A percentile compares a stretch with the other conserved stretches of the same genome.
These are phyloP conservation scores for Lantana camara DNA, from an alignment of 257 asterid genomes.

Conservation along the genomic window DNA sequence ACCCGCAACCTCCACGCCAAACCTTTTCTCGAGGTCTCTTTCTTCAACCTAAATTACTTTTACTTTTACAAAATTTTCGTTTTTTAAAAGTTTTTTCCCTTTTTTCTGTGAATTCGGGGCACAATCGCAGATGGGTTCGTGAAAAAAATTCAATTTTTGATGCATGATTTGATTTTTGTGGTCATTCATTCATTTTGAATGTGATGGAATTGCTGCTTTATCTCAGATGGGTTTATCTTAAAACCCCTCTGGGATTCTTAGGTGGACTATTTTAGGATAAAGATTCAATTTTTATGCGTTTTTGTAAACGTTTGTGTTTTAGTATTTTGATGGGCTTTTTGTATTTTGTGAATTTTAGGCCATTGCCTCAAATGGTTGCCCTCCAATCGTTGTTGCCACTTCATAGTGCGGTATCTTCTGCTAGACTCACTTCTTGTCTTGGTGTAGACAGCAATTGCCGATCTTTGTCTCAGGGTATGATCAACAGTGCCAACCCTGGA, in stretches of 20 bases:
- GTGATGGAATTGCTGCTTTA: neutral
- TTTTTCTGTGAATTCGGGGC: no score
- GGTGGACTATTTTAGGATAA: neutral
- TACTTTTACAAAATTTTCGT: neutral
- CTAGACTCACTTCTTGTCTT: constrained; percentile 85
- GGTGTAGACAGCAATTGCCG: constrained; percentile 72
- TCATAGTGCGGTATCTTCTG: constrained; percentile 75
- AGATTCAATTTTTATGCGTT: neutral
- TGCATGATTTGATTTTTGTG: constrained; percentile 6
- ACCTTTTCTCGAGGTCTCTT: constrained; percentile 36
- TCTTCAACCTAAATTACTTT: neutral
- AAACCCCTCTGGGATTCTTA: neutral
- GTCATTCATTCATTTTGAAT: neutral
- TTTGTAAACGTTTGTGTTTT: neutral
- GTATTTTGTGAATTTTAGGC: constrained; percentile 30
- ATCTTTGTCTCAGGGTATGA: constrained; percentile 99
- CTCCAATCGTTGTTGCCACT: constrained; percentile 82
- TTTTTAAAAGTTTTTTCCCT: no score
- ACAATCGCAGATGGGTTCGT: no score
- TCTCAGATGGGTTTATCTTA: constrained; percentile 9
- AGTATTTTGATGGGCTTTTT: neutral
- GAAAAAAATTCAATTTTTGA: neutral
- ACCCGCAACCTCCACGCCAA: constrained; percentile 31
- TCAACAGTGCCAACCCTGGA: constrained; percentile 96
- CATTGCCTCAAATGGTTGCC: constrained; percentile 63